These are phyloP conservation scores for Backusella parvicylindrica DNA, from an alignment of 192 early-diverging fungal species.

Conservation along the genomic window DNA sequence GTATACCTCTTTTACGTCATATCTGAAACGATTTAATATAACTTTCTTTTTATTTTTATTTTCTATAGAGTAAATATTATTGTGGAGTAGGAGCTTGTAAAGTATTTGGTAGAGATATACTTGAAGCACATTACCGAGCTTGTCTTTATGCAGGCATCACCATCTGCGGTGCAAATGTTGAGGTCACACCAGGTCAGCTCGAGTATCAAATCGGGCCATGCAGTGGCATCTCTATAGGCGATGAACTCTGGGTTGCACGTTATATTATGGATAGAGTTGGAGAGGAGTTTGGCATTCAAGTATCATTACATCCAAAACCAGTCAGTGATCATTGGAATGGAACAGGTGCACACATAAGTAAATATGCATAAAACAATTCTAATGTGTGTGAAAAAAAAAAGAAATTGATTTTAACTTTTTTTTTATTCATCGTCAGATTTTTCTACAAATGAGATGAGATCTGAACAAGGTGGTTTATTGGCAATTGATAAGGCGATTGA, in stretches of 20 bases:
- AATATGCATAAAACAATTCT: neutral
- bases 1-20: neutral
- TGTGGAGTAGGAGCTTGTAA: constrained; percentile 47
- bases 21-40: too few relatives aligned
- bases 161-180: constrained; percentile 49
- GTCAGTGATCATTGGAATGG: constrained; percentile 54
- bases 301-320: constrained; percentile 52
- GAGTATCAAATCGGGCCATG: constrained; percentile 53
- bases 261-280: constrained; percentile 45
- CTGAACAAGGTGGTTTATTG: constrained; percentile 37
- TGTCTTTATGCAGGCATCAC: constrained; percentile 50
- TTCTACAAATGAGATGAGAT: constrained; percentile 47
- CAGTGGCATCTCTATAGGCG: constrained; percentile 41
- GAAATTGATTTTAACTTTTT: neutral
- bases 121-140: constrained; percentile 51
- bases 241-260: constrained; percentile 49
- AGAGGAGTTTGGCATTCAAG: constrained; percentile 48
- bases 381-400: neutral
- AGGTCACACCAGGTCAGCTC: constrained; percentile 53
- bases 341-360: constrained; percentile 48
- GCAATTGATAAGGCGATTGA: constrained; percentile 52
- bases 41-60: too few relatives aligned
- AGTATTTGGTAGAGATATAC: constrained; percentile 47
- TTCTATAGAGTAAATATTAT: constrained; percentile 51
- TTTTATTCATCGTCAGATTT: constrained; percentile 15